A percentile compares a stretch with the other conserved stretches of the same genome.
Evolutionary conservation across 768 basidiomycete genomes (phyloP).

Genomic region (Suillus plorans): DNA sequence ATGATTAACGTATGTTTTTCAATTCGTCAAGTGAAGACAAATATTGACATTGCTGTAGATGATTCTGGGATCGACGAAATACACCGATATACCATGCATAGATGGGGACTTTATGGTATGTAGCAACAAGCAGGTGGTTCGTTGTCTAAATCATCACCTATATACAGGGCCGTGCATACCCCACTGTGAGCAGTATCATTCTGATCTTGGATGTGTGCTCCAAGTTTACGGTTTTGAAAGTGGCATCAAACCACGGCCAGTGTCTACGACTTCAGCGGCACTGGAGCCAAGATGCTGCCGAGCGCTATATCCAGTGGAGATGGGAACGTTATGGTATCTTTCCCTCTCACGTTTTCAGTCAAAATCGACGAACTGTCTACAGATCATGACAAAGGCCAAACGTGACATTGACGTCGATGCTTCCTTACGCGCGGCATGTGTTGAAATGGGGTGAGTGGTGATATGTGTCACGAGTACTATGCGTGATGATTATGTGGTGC

Average conservation of each 20-base stretch:
- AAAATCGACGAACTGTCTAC: slow-evolving; percentile 10
- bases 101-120: slow-evolving; percentile 46
- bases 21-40: slow-evolving; percentile 3
- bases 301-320: slow-evolving; percentile 37
- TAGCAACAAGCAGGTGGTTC: slow-evolving; percentile 2
- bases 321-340: slow-evolving; percentile 34
- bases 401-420: slow-evolving; percentile 44
- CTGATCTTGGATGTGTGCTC: slow-evolving; percentile 12
- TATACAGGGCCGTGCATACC: slow-evolving; percentile 37
- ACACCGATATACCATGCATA: slow-evolving; percentile 39
- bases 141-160: slow-evolving; percentile 7
- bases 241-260: slow-evolving; percentile 32
- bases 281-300: slow-evolving; percentile 30
- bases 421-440: slow-evolving; percentile 45
- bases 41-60: slow-evolving; percentile 26
- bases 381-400: slow-evolving; percentile 45
- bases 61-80: slow-evolving; percentile 34
- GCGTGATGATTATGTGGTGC: not conserved
- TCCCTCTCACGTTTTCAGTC: not conserved
- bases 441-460: slow-evolving; percentile 46
- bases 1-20: slow-evolving; percentile 37
- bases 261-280: slow-evolving; percentile 27
- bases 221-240: slow-evolving; percentile 14
- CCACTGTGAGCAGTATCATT: slow-evolving; percentile 20
- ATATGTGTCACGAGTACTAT: not conserved